Base-by-base conservation (phyloP, 1,284 basidiomycete genomes). In the Porogramme epimiltina region DNA sequence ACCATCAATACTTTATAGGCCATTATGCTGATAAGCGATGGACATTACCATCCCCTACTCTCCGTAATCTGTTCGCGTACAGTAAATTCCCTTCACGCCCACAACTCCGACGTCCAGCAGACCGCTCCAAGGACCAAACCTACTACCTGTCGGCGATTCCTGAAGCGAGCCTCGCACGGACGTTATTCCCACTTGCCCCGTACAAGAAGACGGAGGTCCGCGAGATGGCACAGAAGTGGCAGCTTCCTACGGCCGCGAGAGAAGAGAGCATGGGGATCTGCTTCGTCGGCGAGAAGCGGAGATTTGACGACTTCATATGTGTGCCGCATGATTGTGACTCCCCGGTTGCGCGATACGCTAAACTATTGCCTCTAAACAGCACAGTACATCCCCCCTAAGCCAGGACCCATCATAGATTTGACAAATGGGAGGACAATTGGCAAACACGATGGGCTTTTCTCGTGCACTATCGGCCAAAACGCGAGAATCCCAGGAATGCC, bases 261-360 rank as follows among this genome's bases (percentile, higher is more conserved):
- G 78, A 78, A 20, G 96, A 99, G 67, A 95, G 91, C 68, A 96
- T 98, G 89, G 96, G 96, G 0, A 81, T 98, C n/a, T 98, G 96
- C 66, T 98, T 98, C 61, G 87, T 98, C 8, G 96, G 95, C 13
- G 82, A 95, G 70, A 83, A 87, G 62, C 77, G 79, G 16, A 80
- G 75, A 47, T 96, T 96, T 63, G 77, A 79, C 39, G 73, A 82
- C 15, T 96, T 95, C 65, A 70, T 96, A 42, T 80, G 93, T 93
- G 45, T 22, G 18, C 49, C 72, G 62, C 41, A 68, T 64, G 16
- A 16, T 3, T 8, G 46, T 52, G n/a, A 4, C 34, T 6, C 22
- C 46, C 37, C 36, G n/a, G n/a, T n/a, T n/a, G n/a, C n/a, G n/a
- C 46, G 22, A 26, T 42, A 10, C 16, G 11, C 38, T 55, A 19